phyloP scores from a whole-genome alignment of 176 grass and related monocot genomes.

The Ananas comosus region DNA sequence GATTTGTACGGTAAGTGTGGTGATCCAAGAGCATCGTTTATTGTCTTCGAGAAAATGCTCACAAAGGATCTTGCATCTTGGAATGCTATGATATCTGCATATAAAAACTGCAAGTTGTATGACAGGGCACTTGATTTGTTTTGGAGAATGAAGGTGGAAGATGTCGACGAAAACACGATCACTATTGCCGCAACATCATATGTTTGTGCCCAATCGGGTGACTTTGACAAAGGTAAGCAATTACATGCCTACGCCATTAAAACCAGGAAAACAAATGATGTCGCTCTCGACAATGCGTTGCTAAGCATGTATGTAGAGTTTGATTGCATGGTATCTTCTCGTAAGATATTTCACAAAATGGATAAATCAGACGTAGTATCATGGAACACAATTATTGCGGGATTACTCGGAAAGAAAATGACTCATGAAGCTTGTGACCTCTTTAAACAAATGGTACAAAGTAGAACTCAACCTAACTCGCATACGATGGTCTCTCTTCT shows the following conservation, averaged over 20 bases:
- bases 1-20: slow-evolving; percentile 18
- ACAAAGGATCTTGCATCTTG: slow-evolving; percentile 19
- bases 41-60: slow-evolving; percentile 8
- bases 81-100: slow-evolving; percentile 23
- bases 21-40: background rate
- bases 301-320: slow-evolving; percentile 16
- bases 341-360: slow-evolving; percentile 19
- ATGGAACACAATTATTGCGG: slow-evolving; percentile 19
- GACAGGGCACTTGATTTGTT: slow-evolving; percentile 17
- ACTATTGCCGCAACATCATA: slow-evolving; percentile 12
- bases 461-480: slow-evolving; percentile 15
- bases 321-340: slow-evolving; percentile 11
- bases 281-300: background rate
- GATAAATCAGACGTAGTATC: slow-evolving; percentile 10
- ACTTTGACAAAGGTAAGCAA: slow-evolving; percentile 4
- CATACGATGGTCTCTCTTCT: slow-evolving; percentile 27
- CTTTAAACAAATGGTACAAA: slow-evolving; percentile 15
- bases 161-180: background rate
- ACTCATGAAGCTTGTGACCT: slow-evolving; percentile 14
- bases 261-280: background rate
- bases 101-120: slow-evolving; percentile 11
- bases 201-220: slow-evolving; percentile 4
- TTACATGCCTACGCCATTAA: slow-evolving; percentile 21
- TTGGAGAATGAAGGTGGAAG: slow-evolving; percentile 6
- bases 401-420: slow-evolving; percentile 2